These are phyloP conservation scores for Ilex paraguariensis DNA, from an alignment of 305 asterid genomes.

Conservation along the genomic window DNA sequence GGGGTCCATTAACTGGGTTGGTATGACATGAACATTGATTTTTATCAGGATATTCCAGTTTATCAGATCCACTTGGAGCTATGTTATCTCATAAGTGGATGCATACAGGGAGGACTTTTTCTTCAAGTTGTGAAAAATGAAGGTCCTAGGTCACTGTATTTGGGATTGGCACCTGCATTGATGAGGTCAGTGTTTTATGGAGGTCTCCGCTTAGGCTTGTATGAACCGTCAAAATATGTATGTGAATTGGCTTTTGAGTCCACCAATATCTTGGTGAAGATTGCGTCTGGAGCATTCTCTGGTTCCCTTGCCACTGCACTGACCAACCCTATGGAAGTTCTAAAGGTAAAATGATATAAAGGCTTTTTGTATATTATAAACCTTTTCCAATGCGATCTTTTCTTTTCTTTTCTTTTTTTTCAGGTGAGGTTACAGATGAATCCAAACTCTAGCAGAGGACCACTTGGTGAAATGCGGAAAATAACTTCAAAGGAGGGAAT, in stretches of 20 bases:
- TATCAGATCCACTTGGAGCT: conserved; percentile 6
- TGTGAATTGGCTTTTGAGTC: conserved; percentile 98
- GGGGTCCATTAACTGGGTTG: conserved; percentile 90
- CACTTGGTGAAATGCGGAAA: conserved; percentile 53
- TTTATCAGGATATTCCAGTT: conserved; percentile 2
- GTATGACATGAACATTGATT: conserved; percentile 33
- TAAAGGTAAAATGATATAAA: conserved; percentile 54
- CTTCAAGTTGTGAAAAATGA: conserved; percentile 65
- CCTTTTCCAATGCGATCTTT: conserved; percentile 4
- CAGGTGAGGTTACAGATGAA: conserved; percentile 89
- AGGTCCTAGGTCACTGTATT: conserved; percentile 77
- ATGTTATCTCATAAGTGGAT: conserved; percentile 14
- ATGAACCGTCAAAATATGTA: conserved; percentile 93
- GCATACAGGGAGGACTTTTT: conserved; percentile 63
- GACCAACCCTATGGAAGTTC: conserved; percentile 84
- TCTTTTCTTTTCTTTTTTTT: conserved; percentile 12
- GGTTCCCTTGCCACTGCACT: conserved; percentile 91
- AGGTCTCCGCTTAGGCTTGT: conserved; percentile 99
- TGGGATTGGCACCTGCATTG: conserved; percentile 86
- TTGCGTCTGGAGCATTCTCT: conserved; percentile 93
- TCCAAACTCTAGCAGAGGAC: conserved; percentile 38
- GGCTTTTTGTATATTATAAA: conserved; percentile 1
- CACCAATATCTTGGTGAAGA: conserved; percentile 93
- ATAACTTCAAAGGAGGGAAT: conserved; percentile 81
- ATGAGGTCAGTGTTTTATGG: conserved; percentile 99